Evolutionary conservation across 345 rosid species (phyloP).

Genomic region (Eucalyptus sp.): DNA sequence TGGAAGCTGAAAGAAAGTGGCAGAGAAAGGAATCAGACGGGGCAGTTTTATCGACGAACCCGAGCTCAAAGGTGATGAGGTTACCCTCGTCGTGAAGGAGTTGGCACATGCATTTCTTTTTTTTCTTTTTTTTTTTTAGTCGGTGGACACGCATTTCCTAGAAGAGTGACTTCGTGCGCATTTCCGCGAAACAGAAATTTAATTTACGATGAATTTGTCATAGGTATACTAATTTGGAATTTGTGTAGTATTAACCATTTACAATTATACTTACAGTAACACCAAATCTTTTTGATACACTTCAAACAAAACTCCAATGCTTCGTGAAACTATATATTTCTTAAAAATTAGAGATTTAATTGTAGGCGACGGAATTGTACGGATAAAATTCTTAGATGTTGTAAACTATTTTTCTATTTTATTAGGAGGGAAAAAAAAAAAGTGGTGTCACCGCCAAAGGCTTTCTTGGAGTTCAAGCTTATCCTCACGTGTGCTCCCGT

Average conservation of each 20-base stretch:
- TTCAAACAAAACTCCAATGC: no score
- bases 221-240: no score
- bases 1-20: rapidly evolving
- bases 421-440: no score
- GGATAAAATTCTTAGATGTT: background rate
- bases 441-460: no score
- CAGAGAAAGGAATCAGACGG: background rate
- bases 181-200: background rate
- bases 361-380: background rate
- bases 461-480: no score
- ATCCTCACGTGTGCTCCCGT: no score
- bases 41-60: background rate
- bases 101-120: no score
- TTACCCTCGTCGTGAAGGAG: rapidly evolving
- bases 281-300: background rate
- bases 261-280: rapidly evolving
- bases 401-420: no score
- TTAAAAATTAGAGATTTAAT: no score
- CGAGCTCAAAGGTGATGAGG: rapidly evolving
- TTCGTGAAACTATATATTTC: no score
- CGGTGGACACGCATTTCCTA: rapidly evolving
- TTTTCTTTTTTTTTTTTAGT: no score
- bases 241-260: background rate
- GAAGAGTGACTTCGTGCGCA: background rate
- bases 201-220: no score